Evolutionary conservation across 305 asterid species (phyloP).

Genomic region (Fraxinus baroniana): DNA sequence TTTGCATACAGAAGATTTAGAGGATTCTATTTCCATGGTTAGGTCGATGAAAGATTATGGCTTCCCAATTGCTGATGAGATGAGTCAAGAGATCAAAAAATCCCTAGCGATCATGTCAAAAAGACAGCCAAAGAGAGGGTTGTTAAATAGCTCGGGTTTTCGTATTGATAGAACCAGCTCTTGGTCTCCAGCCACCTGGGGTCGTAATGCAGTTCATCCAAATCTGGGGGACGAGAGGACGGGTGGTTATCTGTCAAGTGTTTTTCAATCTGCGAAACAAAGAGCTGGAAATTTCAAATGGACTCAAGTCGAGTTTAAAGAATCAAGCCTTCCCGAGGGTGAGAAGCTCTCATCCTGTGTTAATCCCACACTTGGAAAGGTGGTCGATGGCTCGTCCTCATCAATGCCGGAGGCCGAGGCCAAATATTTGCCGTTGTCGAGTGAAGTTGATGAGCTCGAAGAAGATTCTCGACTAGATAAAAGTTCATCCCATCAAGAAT

Average conservation of each 20-base stretch:
- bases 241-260: slow-evolving; percentile 60
- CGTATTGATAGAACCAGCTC: slow-evolving; percentile 57
- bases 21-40: slow-evolving; percentile 70
- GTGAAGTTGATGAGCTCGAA: slow-evolving; percentile 41
- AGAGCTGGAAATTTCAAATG: slow-evolving; percentile 57
- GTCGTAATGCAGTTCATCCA: slow-evolving; percentile 37
- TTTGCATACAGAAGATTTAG: slow-evolving; percentile 77
- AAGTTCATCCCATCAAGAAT: slow-evolving; percentile 44
- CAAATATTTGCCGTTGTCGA: slow-evolving; percentile 41
- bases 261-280: slow-evolving; percentile 62
- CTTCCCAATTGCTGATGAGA: slow-evolving; percentile 64
- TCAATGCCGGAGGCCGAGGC: slow-evolving; percentile 27
- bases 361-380: slow-evolving; percentile 24
- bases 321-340: slow-evolving; percentile 28
- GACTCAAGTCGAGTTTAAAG: slow-evolving; percentile 45
- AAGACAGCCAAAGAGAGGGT: slow-evolving; percentile 68
- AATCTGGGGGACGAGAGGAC: slow-evolving; percentile 39
- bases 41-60: slow-evolving; percentile 89
- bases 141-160: slow-evolving; percentile 42
- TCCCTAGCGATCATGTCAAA: slow-evolving; percentile 65
- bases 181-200: slow-evolving; percentile 77
- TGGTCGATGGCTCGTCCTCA: slow-evolving; percentile 27
- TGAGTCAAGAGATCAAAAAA: slow-evolving; percentile 66
- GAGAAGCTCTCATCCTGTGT: slow-evolving; percentile 26
- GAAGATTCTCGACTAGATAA: slow-evolving; percentile 41